Evolutionary conservation across 148 eudicot species (phyloP).

Genomic region (Fagopyrum esculentum): DNA sequence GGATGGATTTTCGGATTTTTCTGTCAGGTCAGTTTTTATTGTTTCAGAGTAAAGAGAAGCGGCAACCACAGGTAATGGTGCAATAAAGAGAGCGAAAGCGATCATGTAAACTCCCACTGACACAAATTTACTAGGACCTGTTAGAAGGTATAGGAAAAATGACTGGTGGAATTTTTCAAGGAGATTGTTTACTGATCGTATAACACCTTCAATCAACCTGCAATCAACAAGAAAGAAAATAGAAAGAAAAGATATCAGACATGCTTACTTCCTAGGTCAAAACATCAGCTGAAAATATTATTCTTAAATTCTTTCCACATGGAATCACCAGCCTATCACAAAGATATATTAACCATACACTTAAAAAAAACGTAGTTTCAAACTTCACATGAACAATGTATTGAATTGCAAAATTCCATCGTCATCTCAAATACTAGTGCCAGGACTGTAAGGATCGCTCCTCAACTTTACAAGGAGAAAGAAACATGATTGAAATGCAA

Average conservation of each 20-base stretch:
- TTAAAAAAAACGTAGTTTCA: background rate
- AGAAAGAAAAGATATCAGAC: background rate
- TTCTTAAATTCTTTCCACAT: background rate
- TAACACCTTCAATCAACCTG: slow-evolving; percentile 86
- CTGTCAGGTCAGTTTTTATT: slow-evolving; percentile 19
- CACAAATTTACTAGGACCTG: slow-evolving; percentile 78
- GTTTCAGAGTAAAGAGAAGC: slow-evolving; percentile 87
- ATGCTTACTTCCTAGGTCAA: background rate
- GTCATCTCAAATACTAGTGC: too few relatives aligned
- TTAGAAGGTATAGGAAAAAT: slow-evolving; percentile 81
- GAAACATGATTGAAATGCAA: background rate
- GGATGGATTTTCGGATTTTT: slow-evolving; percentile 18
- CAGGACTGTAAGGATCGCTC: too few relatives aligned
- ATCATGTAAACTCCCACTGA: slow-evolving; percentile 99
- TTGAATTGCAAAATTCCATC: background rate
- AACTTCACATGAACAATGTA: background rate
- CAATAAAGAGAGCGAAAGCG: slow-evolving; percentile 77
- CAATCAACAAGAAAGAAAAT: slow-evolving; percentile 18
- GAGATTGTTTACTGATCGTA: slow-evolving; percentile 85
- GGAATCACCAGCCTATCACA: background rate
- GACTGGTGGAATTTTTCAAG: slow-evolving; percentile 99
- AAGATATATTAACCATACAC: background rate
- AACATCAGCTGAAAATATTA: background rate
- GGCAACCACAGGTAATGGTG: slow-evolving; percentile 82
- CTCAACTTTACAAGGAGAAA: background rate